phyloP scores from a whole-genome alignment of 2,329 filamentous ascomycete species.

The Aotearoamyces nothofagi region DNA sequence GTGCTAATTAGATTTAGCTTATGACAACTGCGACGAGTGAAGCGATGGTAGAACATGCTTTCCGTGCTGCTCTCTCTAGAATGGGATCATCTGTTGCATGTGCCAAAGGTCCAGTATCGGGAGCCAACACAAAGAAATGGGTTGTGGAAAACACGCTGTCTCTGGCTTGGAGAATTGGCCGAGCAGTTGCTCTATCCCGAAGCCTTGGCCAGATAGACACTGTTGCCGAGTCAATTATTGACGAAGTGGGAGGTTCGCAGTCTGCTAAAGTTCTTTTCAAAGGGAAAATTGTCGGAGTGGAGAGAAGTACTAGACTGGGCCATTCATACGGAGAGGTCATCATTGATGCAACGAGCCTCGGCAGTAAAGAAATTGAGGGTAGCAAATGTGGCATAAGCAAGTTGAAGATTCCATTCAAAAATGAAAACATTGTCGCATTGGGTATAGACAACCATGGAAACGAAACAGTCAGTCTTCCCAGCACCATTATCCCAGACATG shows the following conservation, averaged over 20 bases:
- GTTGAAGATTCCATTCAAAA: slow-evolving; percentile 59
- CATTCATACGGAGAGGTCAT: slow-evolving; percentile 44
- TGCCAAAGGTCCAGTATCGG: slow-evolving; percentile 24
- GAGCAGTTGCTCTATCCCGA: slow-evolving; percentile 35
- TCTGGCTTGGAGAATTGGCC: slow-evolving; percentile 35
- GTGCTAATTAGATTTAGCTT: slow-evolving; percentile 26
- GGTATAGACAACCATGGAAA: slow-evolving; percentile 7
- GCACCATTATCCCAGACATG: too few relatives aligned
- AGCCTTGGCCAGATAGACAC: slow-evolving; percentile 32
- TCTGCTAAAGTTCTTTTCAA: slow-evolving; percentile 43
- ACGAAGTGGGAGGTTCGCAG: slow-evolving; percentile 36
- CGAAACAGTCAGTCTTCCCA: slow-evolving; percentile 18
- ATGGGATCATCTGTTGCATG: slow-evolving; percentile 26
- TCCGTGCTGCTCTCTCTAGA: slow-evolving; percentile 25
- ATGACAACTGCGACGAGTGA: slow-evolving; percentile 26
- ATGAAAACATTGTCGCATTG: slow-evolving; percentile 52
- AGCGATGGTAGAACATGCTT: slow-evolving; percentile 25
- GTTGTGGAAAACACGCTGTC: slow-evolving; percentile 25
- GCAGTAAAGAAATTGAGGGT: slow-evolving; percentile 22
- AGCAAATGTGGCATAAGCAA: slow-evolving; percentile 23
- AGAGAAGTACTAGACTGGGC: slow-evolving; percentile 37
- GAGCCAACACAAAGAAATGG: slow-evolving; percentile 20
- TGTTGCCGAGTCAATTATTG: slow-evolving; percentile 41
- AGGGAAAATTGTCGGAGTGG: slow-evolving; percentile 47
- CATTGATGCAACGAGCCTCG: slow-evolving; percentile 34